phyloP scores from a whole-genome alignment of 2,329 filamentous ascomycete species.

The Fusarium gaditjirri region DNA sequence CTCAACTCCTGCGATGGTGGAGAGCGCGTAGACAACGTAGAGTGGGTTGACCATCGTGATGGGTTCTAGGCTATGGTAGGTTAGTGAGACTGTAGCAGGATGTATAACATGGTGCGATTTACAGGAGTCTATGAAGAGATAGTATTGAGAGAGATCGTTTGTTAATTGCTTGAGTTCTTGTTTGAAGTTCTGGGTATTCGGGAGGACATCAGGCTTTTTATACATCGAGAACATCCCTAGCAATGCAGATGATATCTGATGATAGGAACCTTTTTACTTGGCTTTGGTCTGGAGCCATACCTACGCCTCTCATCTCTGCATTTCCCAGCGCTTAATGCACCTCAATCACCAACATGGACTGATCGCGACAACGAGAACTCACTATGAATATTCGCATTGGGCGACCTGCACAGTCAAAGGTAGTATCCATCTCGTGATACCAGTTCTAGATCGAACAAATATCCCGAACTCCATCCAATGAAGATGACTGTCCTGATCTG shows the following conservation, averaged over 20 bases:
- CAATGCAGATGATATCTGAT: fast-evolving
- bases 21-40: background rate
- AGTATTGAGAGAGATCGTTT: no score
- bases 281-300: background rate
- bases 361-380: background rate
- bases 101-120: background rate
- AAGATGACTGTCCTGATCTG: background rate
- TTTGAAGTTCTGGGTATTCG: background rate
- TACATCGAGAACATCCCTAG: background rate
- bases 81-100: background rate
- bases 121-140: background rate
- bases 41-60: background rate
- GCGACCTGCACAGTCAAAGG: background rate
- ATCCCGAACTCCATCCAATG: background rate
- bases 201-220: background rate
- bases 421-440: background rate
- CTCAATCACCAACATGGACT: background rate
- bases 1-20: background rate
- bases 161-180: background rate
- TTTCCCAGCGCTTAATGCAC: background rate
- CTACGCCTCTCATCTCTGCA: background rate
- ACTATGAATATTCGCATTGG: background rate
- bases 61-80: fast-evolving
- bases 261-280: background rate
- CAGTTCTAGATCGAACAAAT: background rate